Evolutionary conservation across 108 stramenopile species (phyloP).

Genomic region (Pelagomonas calceolata): DNA sequence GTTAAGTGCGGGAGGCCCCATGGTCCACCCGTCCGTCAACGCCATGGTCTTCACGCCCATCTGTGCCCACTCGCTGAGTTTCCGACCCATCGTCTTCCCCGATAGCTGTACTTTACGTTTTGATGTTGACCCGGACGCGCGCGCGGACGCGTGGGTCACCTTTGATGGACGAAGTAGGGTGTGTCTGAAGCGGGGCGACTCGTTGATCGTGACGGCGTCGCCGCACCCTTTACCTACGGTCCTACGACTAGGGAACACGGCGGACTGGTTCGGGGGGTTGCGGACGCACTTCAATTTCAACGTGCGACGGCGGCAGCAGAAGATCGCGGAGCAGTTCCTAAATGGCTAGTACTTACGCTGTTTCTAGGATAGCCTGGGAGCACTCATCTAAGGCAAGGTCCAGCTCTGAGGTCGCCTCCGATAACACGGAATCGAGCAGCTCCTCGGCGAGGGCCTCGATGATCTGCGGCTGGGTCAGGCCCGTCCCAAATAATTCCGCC

Average conservation of each 20-base stretch:
- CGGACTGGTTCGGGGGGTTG: slow-evolving; percentile 68
- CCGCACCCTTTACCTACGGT: slow-evolving; percentile 79
- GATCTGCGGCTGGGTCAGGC: neutral
- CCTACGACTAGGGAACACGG: slow-evolving; percentile 66
- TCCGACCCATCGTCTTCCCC: slow-evolving; percentile 88
- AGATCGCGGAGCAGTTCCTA: too few relatives aligned
- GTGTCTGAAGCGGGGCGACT: slow-evolving; percentile 73
- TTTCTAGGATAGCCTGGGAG: neutral
- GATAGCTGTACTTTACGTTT: slow-evolving; percentile 73
- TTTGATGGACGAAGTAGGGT: slow-evolving; percentile 86
- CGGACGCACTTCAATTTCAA: slow-evolving; percentile 77
- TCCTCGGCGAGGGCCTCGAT: neutral
- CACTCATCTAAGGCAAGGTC: neutral
- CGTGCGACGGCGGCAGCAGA: slow-evolving; percentile 53
- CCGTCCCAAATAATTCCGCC: neutral
- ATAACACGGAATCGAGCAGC: neutral
- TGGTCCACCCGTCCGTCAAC: slow-evolving; percentile 92
- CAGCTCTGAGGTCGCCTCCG: neutral
- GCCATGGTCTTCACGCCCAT: slow-evolving; percentile 88
- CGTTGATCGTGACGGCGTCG: slow-evolving; percentile 72
- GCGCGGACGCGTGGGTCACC: slow-evolving; percentile 70
- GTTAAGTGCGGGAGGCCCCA: slow-evolving; percentile 87
- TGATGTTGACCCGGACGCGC: slow-evolving; percentile 70
- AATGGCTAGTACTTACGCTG: too few relatives aligned
- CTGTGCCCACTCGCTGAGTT: slow-evolving; percentile 86